Percentiles rank a stretch among this genome's conserved stretches.
Evolutionary conservation across 2,329 filamentous ascomycete genomes (phyloP).

Genomic region (Immersiporthe knoxdaviesiana): DNA sequence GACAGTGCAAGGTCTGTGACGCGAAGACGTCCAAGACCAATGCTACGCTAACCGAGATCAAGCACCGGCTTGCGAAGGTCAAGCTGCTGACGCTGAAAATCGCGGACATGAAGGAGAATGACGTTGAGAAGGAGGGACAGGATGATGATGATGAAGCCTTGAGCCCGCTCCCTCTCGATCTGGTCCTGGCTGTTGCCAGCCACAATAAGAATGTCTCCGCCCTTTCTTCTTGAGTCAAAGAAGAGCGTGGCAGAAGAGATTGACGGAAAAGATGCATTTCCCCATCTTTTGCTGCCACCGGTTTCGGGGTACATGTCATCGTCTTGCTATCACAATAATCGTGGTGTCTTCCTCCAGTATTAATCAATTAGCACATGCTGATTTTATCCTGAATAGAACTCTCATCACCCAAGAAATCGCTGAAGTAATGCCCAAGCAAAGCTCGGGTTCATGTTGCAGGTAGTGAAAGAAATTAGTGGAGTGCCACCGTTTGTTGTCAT

Average conservation of each 20-base stretch:
- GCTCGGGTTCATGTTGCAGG: neutral
- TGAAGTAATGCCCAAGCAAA: neutral
- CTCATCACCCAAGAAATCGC: neutral
- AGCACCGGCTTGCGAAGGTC: conserved; percentile 27
- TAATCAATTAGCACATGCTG: neutral
- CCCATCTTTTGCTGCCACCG: neutral
- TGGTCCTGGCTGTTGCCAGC: neutral
- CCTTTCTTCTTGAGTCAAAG: neutral
- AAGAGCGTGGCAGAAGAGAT: neutral
- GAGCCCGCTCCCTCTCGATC: conserved; percentile 3
- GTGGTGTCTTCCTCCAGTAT: neutral
- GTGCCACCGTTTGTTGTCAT: neutral
- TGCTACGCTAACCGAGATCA: conserved; percentile 27
- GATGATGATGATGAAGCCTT: conserved; percentile 4
- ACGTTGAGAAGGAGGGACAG: neutral
- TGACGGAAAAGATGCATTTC: neutral
- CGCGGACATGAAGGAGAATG: neutral
- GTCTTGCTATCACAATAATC: neutral
- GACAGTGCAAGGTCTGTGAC: conserved; percentile 30
- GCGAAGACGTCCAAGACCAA: neutral
- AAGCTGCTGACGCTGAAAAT: conserved; percentile 27
- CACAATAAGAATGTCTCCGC: neutral
- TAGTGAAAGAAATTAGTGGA: neutral
- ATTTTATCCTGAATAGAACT: neutral
- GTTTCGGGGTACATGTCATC: neutral